Conservation (phyloP, 2,329 filamentous ascomycete species). For the Phyllosticta citriasiana region DNA sequence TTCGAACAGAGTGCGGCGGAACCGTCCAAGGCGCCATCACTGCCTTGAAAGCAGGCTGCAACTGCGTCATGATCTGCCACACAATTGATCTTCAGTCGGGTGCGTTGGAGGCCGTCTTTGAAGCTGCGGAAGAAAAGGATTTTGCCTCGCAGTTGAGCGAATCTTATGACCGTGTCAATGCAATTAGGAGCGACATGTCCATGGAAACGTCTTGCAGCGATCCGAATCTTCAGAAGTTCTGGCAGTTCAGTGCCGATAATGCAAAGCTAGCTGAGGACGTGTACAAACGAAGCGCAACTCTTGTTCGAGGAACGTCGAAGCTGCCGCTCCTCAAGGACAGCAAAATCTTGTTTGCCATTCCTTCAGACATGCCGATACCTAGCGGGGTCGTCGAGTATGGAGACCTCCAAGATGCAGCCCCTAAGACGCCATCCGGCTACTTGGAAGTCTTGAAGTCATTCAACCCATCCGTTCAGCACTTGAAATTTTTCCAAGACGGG, state of each 20-base stretch:
- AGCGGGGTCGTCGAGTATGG: constrained; percentile 4
- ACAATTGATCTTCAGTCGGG: constrained; percentile 1
- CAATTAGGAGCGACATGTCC: not conserved
- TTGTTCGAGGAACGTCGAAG: not conserved
- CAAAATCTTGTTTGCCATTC: not conserved
- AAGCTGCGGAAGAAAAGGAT: not conserved
- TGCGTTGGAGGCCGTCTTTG: constrained; percentile 1
- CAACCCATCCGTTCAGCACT: not conserved
- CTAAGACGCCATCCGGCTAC: not conserved
- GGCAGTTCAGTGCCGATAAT: not conserved
- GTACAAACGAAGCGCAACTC: not conserved
- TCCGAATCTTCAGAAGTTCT: not conserved
- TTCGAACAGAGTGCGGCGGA: constrained; percentile 7
- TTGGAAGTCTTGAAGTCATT: not conserved
- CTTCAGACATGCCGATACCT: not conserved
- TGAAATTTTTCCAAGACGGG: not conserved
- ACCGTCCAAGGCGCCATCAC: constrained; percentile 4
- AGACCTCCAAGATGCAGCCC: not conserved
- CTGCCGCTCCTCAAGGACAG: not conserved
- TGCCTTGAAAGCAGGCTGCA: constrained; percentile 1
- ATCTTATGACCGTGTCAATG: not conserved
- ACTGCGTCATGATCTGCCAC: constrained; percentile 9
- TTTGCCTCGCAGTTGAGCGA: not conserved
- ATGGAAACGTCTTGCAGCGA: not conserved
- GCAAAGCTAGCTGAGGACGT: not conserved